These are phyloP conservation scores for Flaveria brownii DNA, from an alignment of 129 eudicot genomes.

Conservation along the genomic window DNA sequence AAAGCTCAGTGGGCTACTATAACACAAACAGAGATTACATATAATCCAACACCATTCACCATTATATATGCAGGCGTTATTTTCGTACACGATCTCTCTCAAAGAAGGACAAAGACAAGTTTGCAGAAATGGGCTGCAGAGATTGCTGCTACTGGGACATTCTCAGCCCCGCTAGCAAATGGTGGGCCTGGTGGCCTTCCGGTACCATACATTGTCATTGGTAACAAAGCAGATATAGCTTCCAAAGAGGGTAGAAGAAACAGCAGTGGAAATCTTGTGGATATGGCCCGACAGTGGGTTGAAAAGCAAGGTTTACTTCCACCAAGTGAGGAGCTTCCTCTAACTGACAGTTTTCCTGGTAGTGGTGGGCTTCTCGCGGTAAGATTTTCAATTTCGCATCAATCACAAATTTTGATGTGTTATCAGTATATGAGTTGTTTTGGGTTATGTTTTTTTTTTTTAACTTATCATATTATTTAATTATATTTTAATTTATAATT, in stretches of 20 bases:
- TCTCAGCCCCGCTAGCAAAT: slow-evolving; percentile 30
- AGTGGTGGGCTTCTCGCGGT: slow-evolving; percentile 30
- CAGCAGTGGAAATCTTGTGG: slow-evolving; percentile 33
- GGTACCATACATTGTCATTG: slow-evolving; percentile 29
- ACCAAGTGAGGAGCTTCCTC: slow-evolving; percentile 30
- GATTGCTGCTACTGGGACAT: slow-evolving; percentile 25
- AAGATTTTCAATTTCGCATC: background rate
- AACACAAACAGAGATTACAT: too few relatives aligned
- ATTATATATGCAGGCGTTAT: slow-evolving; percentile 6
- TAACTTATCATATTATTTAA: too few relatives aligned
- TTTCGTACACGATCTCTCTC: slow-evolving; percentile 32
- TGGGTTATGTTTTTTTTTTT: background rate
- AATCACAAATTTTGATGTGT: background rate
- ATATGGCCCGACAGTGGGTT: slow-evolving; percentile 32
- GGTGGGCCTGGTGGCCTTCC: slow-evolving; percentile 33
- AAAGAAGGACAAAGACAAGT: slow-evolving; percentile 25
- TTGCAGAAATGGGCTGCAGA: slow-evolving; percentile 29
- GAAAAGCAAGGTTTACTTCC: slow-evolving; percentile 32
- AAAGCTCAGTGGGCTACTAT: too few relatives aligned
- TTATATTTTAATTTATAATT: background rate
- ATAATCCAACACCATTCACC: background rate
- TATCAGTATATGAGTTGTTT: background rate
- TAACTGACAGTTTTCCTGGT: slow-evolving; percentile 31
- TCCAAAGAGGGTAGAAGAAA: slow-evolving; percentile 32
- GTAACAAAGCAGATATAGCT: slow-evolving; percentile 30